Conservation (phyloP, 768 basidiomycete genomes). For the Asterophora lycoperdoides region DNA sequence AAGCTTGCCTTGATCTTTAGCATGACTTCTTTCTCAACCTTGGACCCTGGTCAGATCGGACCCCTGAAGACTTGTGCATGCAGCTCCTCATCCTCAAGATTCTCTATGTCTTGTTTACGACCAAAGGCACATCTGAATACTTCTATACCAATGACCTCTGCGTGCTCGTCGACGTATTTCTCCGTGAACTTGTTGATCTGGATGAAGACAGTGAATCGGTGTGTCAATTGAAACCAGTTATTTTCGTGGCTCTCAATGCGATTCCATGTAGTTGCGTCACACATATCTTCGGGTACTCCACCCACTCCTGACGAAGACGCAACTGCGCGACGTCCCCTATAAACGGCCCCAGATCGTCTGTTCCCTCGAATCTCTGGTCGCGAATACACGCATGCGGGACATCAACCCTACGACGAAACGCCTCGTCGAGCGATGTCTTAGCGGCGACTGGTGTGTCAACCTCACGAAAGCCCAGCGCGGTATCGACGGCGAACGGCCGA, state of each 20-base stretch:
- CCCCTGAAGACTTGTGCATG: slow-evolving; percentile 90
- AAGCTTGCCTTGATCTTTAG: slow-evolving; percentile 25
- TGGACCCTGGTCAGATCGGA: slow-evolving; percentile 53
- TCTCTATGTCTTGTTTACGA: slow-evolving; percentile 92
- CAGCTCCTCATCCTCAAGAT: slow-evolving; percentile 92
- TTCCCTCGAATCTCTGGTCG: slow-evolving; percentile 72
- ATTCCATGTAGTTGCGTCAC: slow-evolving; percentile 66
- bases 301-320: slow-evolving; percentile 91
- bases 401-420: slow-evolving; percentile 84
- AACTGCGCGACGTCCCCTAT: slow-evolving; percentile 79
- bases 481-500: slow-evolving; percentile 4
- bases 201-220: slow-evolving; percentile 95
- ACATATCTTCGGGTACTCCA: slow-evolving; percentile 96
- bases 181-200: slow-evolving; percentile 88
- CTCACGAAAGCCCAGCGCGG: slow-evolving; percentile 40
- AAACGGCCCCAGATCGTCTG: slow-evolving; percentile 89
- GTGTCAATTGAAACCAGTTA: slow-evolving; percentile 25
- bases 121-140: slow-evolving; percentile 87
- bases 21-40: background rate
- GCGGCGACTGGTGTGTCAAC: slow-evolving; percentile 82
- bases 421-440: slow-evolving; percentile 87
- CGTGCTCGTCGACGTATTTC: slow-evolving; percentile 94
- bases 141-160: slow-evolving; percentile 98
- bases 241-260: background rate
- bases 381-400: slow-evolving; percentile 73